Conservation (phyloP, 257 asterid genomes). For the Orobanche coerulescens region DNA sequence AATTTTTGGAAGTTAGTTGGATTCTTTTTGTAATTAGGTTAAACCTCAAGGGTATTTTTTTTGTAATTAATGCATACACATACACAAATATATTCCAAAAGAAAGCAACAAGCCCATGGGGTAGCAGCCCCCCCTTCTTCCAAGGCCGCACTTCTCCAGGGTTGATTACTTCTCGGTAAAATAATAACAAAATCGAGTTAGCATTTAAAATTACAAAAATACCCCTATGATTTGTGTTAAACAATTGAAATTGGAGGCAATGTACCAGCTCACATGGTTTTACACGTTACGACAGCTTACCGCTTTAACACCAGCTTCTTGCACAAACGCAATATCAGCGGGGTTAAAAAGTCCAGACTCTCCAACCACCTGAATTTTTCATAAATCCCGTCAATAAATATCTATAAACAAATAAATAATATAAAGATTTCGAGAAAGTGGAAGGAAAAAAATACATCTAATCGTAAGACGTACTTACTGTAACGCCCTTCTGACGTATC, state of each 20-base stretch:
- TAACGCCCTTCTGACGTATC: constrained; percentile 56
- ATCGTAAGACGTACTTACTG: constrained; percentile 35
- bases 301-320: constrained; percentile 82
- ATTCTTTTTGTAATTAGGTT: too few relatives aligned
- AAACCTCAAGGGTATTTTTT: too few relatives aligned
- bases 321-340: constrained; percentile 75
- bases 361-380: constrained; percentile 64
- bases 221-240: too few relatives aligned
- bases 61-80: too few relatives aligned
- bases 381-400: neutral
- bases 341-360: constrained; percentile 97
- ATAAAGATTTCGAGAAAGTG: neutral
- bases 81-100: too few relatives aligned
- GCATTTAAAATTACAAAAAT: too few relatives aligned
- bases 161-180: too few relatives aligned
- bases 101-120: too few relatives aligned
- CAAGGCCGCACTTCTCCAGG: too few relatives aligned
- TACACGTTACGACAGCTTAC: constrained; percentile 31
- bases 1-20: too few relatives aligned
- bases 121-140: neutral
- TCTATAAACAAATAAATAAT: too few relatives aligned
- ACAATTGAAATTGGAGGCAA: neutral
- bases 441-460: neutral
- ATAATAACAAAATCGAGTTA: neutral
- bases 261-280: neutral